Base-by-base conservation (phyloP, 2,329 filamentous ascomycete genomes). In the Penicillium sclerotigenum region DNA sequence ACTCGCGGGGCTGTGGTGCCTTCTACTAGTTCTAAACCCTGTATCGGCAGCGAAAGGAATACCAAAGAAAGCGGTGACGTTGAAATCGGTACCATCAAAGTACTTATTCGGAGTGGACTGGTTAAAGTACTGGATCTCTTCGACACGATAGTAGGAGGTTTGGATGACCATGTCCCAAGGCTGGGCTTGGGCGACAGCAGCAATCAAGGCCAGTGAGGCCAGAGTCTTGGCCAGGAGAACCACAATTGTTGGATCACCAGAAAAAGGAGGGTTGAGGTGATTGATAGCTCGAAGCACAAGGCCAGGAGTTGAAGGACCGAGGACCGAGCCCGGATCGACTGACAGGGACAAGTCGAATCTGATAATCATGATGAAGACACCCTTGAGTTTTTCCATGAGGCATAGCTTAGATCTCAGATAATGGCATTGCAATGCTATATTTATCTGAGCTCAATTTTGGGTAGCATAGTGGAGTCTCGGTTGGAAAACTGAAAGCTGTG, bases 41-140 rank as follows among this genome's bases (percentile, higher is more conserved):
- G 66, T 66, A 22, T 63, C 63, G 16, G 67, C 63, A 7, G 67
- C 63, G 43, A 65, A 67, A 11, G 61, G 64, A 33, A 66, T 64
- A 28, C 60, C 61, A 40, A 65, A 51, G 47, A 62, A 68, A 8
- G 60, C 61, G 3, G 61, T 59, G 10, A 63, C 59, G 3, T 63
- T 63, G 38, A 59, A 60, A 8, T 63, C 57, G 18, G 53, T 54
- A n/a, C 61, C 58, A 18, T 55, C 54, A n/a, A 63, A 64, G 62
- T 59, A 64, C 22, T 61, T 55, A 38, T 62, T 59, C 11, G 66
- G 42, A 14, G 59, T 60, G 9, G 61, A 58, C 26, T 58, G 47
- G 29, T 62, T 67, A 45, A 67, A 66, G 36, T 62, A 65, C 16
- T 64, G 45, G 45, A 58, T 65, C 14, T 61, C 64, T 43, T 64